Evolutionary conservation across 768 basidiomycete species (phyloP).

Genomic region (Amanita molliuscula): DNA sequence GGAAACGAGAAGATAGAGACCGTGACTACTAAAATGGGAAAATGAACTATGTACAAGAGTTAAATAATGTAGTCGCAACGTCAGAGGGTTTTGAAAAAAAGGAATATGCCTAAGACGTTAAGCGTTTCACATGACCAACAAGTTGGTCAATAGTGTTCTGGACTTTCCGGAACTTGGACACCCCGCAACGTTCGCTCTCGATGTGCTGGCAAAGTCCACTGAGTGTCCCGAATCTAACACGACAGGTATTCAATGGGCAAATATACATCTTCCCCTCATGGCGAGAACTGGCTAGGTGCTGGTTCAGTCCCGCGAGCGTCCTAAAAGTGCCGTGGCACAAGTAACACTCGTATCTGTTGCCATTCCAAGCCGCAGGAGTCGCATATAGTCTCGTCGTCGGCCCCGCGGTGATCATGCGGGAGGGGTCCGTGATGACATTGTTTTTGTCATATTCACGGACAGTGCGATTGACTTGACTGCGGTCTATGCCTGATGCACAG

Average conservation of each 20-base stretch:
- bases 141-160: slow-evolving; percentile 27
- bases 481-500: slow-evolving; percentile 39
- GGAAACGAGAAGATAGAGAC: too few species aligned
- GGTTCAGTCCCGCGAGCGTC: slow-evolving; percentile 37
- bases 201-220: slow-evolving; percentile 57
- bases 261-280: slow-evolving; percentile 44
- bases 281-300: slow-evolving; percentile 52
- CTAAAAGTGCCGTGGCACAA: neutral
- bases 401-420: slow-evolving; percentile 33
- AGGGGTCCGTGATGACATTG: slow-evolving; percentile 45
- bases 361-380: slow-evolving; percentile 31
- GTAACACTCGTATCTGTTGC: slow-evolving; percentile 41
- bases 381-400: slow-evolving; percentile 16
- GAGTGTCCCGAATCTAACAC: slow-evolving; percentile 32
- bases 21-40: too few species aligned
- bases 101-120: slow-evolving; percentile 3
- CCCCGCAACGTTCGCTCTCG: slow-evolving; percentile 47
- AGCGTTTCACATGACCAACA: slow-evolving; percentile 14
- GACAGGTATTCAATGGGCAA: slow-evolving; percentile 42
- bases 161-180: slow-evolving; percentile 30
- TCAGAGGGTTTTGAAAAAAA: too few species aligned
- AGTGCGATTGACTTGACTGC: slow-evolving; percentile 28
- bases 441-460: slow-evolving; percentile 32
- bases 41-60: too few species aligned
- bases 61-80: too few species aligned